Evolutionary conservation across 306 rosid species (phyloP), one percentile per base, ranked within the genome.

Genomic region (Abrus pulchellus): DNA sequence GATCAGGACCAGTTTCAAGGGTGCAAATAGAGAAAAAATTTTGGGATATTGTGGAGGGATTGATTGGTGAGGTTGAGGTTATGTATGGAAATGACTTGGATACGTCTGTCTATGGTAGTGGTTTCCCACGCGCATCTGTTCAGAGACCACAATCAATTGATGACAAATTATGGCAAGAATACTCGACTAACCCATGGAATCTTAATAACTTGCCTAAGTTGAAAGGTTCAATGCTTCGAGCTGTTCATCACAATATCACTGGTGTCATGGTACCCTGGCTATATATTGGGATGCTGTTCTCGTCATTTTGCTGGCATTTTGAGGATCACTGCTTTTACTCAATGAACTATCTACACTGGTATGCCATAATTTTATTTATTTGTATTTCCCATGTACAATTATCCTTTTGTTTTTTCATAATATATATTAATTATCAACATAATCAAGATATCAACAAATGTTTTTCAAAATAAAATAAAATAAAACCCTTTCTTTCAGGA

Each of bases 251-350:
- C 69, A 95, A 95, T 83, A 95, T 95, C 80, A 91, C 99, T 71
- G 99, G 99, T 73, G 99, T 95, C 72, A 95, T 93, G 97, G 99
- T 95, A 60, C 99, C 99, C 48, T 95, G 99, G 99, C 86, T 95
- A 62, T 95, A 95, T 83, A 92, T 95, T 72, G 99, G 99, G 83
- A 95, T 95, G 99, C 87, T 92, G 63, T 95, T 95, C 87, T 95
- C 99, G 33, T 93, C 99, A 54, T 93, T 95, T 87, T 95, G 99
- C 87, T 95, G 98, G 99, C 99, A 95, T 87, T 93, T 95, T 85
- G 99, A 95, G 87, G 99, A 95, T 82, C 99, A 95, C 86, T 95
- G 98, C 83, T 90, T 95, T 76, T 95, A 95, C 87, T 95, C 99
- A 2, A 95, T 95, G 94, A 95, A 95, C 87, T 95, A 95, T 85